Percentiles rank a stretch among this genome's conserved stretches.
These are phyloP conservation scores for Fusarium sp. DNA, from an alignment of 2,329 filamentous ascomycete species.

Conservation along the genomic window DNA sequence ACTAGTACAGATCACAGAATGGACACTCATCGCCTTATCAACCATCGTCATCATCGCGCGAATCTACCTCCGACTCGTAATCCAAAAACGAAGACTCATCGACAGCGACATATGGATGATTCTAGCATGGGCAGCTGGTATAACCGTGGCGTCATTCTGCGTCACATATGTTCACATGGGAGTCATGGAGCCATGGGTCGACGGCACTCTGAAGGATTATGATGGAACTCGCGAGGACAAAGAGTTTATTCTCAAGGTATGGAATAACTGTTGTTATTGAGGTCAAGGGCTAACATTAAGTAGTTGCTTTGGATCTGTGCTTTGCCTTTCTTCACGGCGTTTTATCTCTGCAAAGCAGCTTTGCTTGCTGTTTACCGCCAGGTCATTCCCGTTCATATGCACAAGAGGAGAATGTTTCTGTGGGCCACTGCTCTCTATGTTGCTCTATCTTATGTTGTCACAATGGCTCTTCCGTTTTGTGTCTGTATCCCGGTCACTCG, in stretches of 20 bases:
- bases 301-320: constrained; percentile 20
- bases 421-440: constrained; percentile 5
- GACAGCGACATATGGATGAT: constrained; percentile 23
- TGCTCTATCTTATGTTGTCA: neutral
- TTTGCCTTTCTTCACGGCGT: constrained; percentile 20
- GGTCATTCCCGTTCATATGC: constrained; percentile 22
- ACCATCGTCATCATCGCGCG: constrained; percentile 17
- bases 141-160: neutral
- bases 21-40: constrained; percentile 20
- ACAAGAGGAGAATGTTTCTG: constrained; percentile 14
- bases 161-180: constrained; percentile 4
- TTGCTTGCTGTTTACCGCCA: constrained; percentile 14
- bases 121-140: constrained; percentile 6
- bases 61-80: constrained; percentile 19
- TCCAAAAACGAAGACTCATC: constrained; percentile 18
- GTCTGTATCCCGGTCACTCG: constrained; percentile 10
- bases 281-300: neutral
- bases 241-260: neutral
- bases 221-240: neutral
- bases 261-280: rapidly evolving
- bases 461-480: neutral
- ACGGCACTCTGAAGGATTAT: neutral
- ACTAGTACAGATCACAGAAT: constrained; percentile 8
- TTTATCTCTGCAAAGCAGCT: constrained; percentile 28
- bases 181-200: constrained; percentile 1